Evolutionary conservation across 129 eudicot species (phyloP).

Genomic region (Mikania micrantha): DNA sequence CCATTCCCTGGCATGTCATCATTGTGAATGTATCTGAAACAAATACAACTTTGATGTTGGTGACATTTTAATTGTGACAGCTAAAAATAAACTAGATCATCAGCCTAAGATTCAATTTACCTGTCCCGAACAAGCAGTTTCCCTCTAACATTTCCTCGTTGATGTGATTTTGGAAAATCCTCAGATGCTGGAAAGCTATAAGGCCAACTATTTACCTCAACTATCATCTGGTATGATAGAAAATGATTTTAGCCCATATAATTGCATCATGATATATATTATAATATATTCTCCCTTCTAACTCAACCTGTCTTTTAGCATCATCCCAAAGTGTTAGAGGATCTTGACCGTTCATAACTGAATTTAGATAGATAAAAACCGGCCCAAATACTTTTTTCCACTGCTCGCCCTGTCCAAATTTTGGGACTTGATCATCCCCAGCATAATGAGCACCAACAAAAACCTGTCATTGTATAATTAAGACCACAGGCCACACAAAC

Average conservation of each 20-base stretch:
- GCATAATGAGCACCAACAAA: slow-evolving; percentile 80
- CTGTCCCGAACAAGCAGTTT: slow-evolving; percentile 66
- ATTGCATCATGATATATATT: too few species aligned
- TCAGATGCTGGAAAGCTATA: slow-evolving; percentile 60
- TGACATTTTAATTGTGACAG: neutral
- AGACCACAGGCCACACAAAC: too few species aligned
- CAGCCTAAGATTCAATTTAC: slow-evolving; percentile 25
- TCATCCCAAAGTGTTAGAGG: slow-evolving; percentile 65
- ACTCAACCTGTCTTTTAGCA: slow-evolving; percentile 52
- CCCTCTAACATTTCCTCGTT: slow-evolving; percentile 58
- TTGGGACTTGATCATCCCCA: slow-evolving; percentile 58
- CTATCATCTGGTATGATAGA: too few species aligned
- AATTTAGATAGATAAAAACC: slow-evolving; percentile 65
- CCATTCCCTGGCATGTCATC: slow-evolving; percentile 40
- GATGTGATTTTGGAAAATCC: slow-evolving; percentile 62
- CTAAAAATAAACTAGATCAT: too few species aligned
- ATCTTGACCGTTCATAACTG: slow-evolving; percentile 26
- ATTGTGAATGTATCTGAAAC: slow-evolving; percentile 17
- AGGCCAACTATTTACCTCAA: slow-evolving; percentile 67
- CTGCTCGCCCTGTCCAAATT: slow-evolving; percentile 53
- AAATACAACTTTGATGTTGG: slow-evolving; percentile 2
- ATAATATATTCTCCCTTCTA: too few species aligned
- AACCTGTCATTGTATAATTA: too few species aligned
- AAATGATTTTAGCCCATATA: too few species aligned
- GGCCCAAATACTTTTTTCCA: slow-evolving; percentile 98